phyloP scores from a whole-genome alignment of 495 filamentous ascomycete genomes.

The Tuber microsphaerosporum region DNA sequence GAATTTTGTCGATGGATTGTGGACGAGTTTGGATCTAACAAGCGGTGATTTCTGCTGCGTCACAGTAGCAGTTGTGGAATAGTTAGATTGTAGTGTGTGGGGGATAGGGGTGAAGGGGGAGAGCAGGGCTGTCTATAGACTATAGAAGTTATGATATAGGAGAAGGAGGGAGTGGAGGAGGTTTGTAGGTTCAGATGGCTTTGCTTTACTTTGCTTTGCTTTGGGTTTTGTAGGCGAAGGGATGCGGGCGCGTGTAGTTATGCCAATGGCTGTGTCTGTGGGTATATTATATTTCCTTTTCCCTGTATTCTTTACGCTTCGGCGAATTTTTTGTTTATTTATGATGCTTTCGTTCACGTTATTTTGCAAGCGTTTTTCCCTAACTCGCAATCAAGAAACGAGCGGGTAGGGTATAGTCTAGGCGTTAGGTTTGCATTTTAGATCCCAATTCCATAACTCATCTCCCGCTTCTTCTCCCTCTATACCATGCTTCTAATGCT shows the following conservation, averaged over 20 bases:
- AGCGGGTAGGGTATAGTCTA: background rate
- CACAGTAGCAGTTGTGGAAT: background rate
- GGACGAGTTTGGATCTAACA: slow-evolving; percentile 56
- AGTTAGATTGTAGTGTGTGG: background rate
- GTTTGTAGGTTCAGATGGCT: background rate
- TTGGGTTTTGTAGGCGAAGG: background rate
- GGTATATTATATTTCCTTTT: background rate
- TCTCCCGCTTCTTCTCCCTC: background rate
- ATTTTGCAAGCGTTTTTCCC: background rate
- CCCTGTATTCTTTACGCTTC: background rate
- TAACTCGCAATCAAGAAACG: background rate
- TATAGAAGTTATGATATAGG: background rate
- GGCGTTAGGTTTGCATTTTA: background rate
- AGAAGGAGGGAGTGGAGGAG: background rate
- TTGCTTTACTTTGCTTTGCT: background rate
- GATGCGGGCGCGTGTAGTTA: background rate
- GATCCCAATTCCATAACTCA: background rate
- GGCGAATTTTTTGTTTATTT: background rate
- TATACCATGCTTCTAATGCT: background rate
- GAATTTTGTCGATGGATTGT: slow-evolving; percentile 83
- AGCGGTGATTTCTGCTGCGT: background rate
- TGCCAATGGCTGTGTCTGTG: background rate
- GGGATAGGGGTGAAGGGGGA: background rate
- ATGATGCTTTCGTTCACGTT: background rate
- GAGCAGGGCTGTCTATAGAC: background rate